Conservation (phyloP, 2,329 filamentous ascomycete genomes). For the Xylariaceae sp. region DNA sequence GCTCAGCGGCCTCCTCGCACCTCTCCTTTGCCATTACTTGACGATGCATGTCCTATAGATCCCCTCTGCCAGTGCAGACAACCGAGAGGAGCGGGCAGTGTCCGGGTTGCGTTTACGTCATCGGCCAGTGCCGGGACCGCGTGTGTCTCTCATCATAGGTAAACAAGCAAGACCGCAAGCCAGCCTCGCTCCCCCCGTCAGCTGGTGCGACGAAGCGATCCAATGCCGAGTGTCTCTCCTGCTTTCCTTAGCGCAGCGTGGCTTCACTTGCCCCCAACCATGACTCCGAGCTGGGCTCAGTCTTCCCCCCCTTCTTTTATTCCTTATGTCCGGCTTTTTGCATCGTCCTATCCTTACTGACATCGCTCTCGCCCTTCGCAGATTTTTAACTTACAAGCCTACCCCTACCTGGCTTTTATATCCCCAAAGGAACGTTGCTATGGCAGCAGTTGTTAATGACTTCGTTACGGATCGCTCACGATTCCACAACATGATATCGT, state of each 20-base stretch:
- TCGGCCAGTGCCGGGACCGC: neutral
- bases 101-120: neutral
- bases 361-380: neutral
- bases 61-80: neutral
- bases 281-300: neutral
- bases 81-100: neutral
- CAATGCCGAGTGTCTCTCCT: neutral
- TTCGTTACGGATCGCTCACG: slow-evolving; percentile 66
- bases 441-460: slow-evolving; percentile 64
- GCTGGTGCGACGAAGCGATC: slow-evolving; percentile 2
- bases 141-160: slow-evolving; percentile 1
- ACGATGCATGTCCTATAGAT: neutral
- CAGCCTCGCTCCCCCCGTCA: neutral
- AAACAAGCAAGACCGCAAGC: slow-evolving; percentile 1
- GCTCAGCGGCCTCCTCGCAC: neutral
- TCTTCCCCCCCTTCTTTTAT: neutral
- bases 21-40: neutral
- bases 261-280: neutral
- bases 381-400: slow-evolving; percentile 9
- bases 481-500: slow-evolving; percentile 64
- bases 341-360: slow-evolving; percentile 6
- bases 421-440: slow-evolving; percentile 33
- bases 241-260: neutral
- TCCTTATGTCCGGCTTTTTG: neutral
- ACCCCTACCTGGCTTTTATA: neutral